Evolutionary conservation across 352 stramenopile genomes (phyloP).

Genomic region (Phytopythium kandeliae): DNA sequence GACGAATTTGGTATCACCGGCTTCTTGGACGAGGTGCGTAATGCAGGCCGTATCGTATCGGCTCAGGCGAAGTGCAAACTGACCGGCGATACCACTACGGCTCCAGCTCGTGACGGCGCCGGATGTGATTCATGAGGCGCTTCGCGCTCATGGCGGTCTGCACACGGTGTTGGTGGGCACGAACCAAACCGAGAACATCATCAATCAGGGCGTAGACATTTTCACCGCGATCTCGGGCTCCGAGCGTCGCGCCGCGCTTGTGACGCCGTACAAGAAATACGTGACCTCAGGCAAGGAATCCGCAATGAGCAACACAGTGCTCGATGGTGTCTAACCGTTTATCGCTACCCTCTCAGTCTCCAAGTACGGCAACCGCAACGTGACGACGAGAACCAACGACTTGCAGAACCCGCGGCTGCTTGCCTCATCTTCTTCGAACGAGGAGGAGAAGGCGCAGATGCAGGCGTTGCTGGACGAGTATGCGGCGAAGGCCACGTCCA

Average conservation of each 20-base stretch:
- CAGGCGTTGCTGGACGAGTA: conserved; percentile 46
- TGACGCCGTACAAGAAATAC: conserved; percentile 86
- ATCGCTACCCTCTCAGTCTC: conserved; percentile 32
- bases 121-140: conserved; percentile 76
- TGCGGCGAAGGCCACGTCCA: conserved; percentile 17
- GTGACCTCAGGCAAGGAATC: conserved; percentile 50
- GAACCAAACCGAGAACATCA: conserved; percentile 66
- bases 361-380: conserved; percentile 79
- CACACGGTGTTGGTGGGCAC: conserved; percentile 78
- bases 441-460: conserved; percentile 64
- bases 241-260: conserved; percentile 67
- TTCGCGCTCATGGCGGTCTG: conserved; percentile 58
- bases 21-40: conserved; percentile 69
- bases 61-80: background rate
- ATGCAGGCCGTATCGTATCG: background rate
- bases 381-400: conserved; percentile 83
- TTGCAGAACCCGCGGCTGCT: conserved; percentile 61
- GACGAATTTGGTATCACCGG: conserved; percentile 61
- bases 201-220: conserved; percentile 63
- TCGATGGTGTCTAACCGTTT: background rate
- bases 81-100: background rate
- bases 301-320: background rate
- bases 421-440: conserved; percentile 68
- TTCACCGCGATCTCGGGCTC: conserved; percentile 45
- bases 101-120: conserved; percentile 68